phyloP scores from a whole-genome alignment of 2,329 filamentous ascomycete genomes.

The Aspergillus glaucus region DNA sequence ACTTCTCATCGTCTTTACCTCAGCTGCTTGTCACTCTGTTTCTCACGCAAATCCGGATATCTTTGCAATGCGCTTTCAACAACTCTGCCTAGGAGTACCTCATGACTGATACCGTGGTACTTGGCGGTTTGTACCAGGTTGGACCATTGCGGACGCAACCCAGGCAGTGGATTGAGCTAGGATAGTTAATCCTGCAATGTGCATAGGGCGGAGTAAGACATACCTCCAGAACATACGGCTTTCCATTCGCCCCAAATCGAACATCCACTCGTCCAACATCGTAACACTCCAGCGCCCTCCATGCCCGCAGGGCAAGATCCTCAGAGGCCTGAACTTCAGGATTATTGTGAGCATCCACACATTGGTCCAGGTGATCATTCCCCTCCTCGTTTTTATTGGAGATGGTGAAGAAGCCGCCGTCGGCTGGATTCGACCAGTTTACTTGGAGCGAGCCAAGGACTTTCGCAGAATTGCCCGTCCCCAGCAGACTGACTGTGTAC shows the following conservation, averaged over 20 bases:
- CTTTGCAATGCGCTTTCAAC: constrained; percentile 1
- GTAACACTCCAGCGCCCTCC: constrained; percentile 6
- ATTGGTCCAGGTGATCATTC: constrained; percentile 1
- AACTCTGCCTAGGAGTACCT: constrained; percentile 4
- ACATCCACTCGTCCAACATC: constrained; percentile 14
- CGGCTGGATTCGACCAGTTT: background rate
- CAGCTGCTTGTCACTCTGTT: too few species aligned
- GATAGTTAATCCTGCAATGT: background rate
- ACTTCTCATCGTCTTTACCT: too few species aligned
- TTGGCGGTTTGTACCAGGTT: constrained; percentile 3
- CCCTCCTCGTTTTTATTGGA: constrained; percentile 1
- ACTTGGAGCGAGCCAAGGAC: background rate
- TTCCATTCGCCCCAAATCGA: constrained; percentile 3
- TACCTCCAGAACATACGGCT: constrained; percentile 11
- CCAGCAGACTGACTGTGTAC: constrained; percentile 18
- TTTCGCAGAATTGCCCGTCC: constrained; percentile 8
- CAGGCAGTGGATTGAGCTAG: constrained; percentile 10
- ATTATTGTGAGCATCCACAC: constrained; percentile 3
- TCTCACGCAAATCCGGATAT: background rate
- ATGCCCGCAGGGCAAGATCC: constrained; percentile 8
- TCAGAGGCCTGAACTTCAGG: constrained; percentile 5
- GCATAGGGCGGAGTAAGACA: background rate
- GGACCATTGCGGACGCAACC: constrained; percentile 8
- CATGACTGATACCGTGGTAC: constrained; percentile 6
- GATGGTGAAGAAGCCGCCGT: background rate